Evolutionary conservation across 345 rosid genomes (phyloP).

Genomic region (Arabidopsis arenosa): DNA sequence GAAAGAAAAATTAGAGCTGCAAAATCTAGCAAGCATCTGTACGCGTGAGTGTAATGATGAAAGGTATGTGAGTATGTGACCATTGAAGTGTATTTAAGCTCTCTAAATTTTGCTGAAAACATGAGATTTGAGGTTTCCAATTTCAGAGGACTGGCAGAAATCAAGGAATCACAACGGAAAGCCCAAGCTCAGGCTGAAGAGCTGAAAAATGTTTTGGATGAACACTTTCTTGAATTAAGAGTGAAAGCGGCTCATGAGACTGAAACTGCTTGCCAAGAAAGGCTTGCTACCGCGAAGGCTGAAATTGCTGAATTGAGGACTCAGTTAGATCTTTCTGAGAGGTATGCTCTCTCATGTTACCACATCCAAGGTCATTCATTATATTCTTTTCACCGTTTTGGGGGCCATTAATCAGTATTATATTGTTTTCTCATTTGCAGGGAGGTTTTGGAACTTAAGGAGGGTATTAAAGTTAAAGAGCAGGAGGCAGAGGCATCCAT

Average conservation of each 20-base stretch:
- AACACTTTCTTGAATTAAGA: slow-evolving; percentile 91
- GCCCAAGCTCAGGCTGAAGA: slow-evolving; percentile 80
- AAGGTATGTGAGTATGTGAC: slow-evolving; percentile 67
- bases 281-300: slow-evolving; percentile 85
- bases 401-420: slow-evolving; percentile 2
- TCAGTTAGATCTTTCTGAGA: slow-evolving; percentile 73
- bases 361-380: slow-evolving; percentile 16
- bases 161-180: slow-evolving; percentile 78
- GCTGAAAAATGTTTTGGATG: slow-evolving; percentile 73
- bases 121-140: slow-evolving; percentile 28
- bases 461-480: slow-evolving; percentile 84
- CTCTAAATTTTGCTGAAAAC: slow-evolving; percentile 18
- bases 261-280: slow-evolving; percentile 85
- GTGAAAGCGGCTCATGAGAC: slow-evolving; percentile 96
- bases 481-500: slow-evolving; percentile 85
- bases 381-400: not conserved
- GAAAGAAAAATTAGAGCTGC: slow-evolving; percentile 74
- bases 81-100: slow-evolving; percentile 33
- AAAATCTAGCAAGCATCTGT: slow-evolving; percentile 73
- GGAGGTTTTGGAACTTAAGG: slow-evolving; percentile 75
- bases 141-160: slow-evolving; percentile 71
- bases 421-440: slow-evolving; percentile 51
- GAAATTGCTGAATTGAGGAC: slow-evolving; percentile 82
- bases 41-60: slow-evolving; percentile 70
- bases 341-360: slow-evolving; percentile 53